A percentile compares a stretch with the other conserved stretches of the same genome.
Evolutionary conservation across 768 basidiomycete genomes (phyloP).

Genomic region (Lactifluus subvellereus): DNA sequence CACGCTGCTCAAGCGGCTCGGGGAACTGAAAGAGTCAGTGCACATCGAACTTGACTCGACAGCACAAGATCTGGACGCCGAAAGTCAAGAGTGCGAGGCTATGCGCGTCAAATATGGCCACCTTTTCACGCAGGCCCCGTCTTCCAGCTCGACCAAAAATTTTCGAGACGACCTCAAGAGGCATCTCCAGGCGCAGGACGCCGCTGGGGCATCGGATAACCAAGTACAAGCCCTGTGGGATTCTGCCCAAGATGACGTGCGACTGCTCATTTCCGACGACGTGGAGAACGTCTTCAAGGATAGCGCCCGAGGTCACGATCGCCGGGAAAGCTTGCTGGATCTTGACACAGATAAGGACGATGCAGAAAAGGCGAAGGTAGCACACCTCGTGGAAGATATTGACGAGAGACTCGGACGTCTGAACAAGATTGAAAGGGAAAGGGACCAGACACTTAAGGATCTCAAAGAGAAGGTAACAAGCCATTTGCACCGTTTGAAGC

Average conservation of each 20-base stretch:
- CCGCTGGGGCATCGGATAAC: slow-evolving; percentile 71
- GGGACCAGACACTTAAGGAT: slow-evolving; percentile 84
- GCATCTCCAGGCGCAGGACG: slow-evolving; percentile 63
- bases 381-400: slow-evolving; percentile 61
- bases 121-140: slow-evolving; percentile 81
- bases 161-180: slow-evolving; percentile 75
- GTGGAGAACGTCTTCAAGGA: slow-evolving; percentile 60
- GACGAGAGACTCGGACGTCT: slow-evolving; percentile 73
- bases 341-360: slow-evolving; percentile 65
- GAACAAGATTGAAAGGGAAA: slow-evolving; percentile 78
- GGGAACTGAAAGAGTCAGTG: slow-evolving; percentile 52
- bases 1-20: slow-evolving; percentile 53
- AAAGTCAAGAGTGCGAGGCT: slow-evolving; percentile 82
- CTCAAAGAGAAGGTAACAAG: slow-evolving; percentile 84
- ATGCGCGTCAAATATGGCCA: slow-evolving; percentile 85
- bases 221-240: slow-evolving; percentile 75
- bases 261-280: slow-evolving; percentile 51
- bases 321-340: slow-evolving; percentile 55
- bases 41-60: slow-evolving; percentile 55
- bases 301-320: slow-evolving; percentile 37
- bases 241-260: slow-evolving; percentile 57
- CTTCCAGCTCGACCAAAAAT: slow-evolving; percentile 62
- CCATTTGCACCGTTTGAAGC: neutral
- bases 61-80: slow-evolving; percentile 66
- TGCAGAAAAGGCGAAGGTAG: slow-evolving; percentile 62